Evolutionary conservation across 2,329 filamentous ascomycete species (phyloP).

Genomic region (Aspergillus bombycis): DNA sequence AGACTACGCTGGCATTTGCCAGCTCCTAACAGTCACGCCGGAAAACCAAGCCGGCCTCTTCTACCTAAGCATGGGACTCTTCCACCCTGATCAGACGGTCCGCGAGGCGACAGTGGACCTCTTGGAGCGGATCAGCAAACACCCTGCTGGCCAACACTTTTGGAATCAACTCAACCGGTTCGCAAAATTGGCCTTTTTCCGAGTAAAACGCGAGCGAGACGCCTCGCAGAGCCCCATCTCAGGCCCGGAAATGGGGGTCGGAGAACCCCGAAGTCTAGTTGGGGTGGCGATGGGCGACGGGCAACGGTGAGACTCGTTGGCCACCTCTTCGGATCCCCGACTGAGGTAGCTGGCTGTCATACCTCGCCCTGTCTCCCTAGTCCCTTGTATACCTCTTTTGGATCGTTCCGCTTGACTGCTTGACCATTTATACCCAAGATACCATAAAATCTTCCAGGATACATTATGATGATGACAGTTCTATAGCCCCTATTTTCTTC

Average conservation of each 20-base stretch:
- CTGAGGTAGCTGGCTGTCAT: neutral
- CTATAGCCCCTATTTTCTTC: neutral
- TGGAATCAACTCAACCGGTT: constrained; percentile 86
- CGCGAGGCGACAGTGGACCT: constrained; percentile 76
- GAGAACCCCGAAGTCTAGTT: constrained; percentile 40
- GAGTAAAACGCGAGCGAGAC: constrained; percentile 69
- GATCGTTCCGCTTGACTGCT: neutral
- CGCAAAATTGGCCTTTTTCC: constrained; percentile 80
- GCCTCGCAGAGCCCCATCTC: constrained; percentile 29
- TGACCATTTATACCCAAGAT: neutral
- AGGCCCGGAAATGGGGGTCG: constrained; percentile 26
- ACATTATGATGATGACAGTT: constrained; percentile 4
- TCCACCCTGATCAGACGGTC: constrained; percentile 84
- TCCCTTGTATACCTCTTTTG: neutral
- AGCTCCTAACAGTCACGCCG: constrained; percentile 78
- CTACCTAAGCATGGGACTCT: constrained; percentile 85
- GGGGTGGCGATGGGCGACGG: constrained; percentile 40
- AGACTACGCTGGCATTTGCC: constrained; percentile 81
- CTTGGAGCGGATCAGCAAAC: constrained; percentile 77
- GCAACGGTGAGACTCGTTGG: constrained; percentile 26
- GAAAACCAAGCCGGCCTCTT: constrained; percentile 88
- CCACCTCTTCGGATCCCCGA: neutral
- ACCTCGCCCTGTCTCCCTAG: neutral
- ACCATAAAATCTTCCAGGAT: neutral
- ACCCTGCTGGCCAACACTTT: constrained; percentile 91